Percentiles rank a stretch among this genome's conserved stretches.
Conservation (phyloP, 345 rosid species). For the Bruguiera parviflora region DNA sequence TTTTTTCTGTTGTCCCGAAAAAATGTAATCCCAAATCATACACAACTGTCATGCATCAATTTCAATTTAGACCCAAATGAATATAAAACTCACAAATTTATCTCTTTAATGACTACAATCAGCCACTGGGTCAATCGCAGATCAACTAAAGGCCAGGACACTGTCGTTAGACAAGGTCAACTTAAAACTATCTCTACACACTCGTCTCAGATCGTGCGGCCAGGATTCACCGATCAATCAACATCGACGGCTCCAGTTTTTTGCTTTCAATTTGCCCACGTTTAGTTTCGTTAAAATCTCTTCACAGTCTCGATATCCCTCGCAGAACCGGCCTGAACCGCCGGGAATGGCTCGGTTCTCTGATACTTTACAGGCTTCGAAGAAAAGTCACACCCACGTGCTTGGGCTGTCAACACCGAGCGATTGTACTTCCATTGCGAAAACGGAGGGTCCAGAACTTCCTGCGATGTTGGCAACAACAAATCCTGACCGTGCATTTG, state of each 20-base stretch:
- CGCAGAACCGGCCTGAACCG: constrained; percentile 6
- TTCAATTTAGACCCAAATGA: too few species aligned
- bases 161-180: constrained; percentile 23
- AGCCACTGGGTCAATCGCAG: background rate
- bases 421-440: constrained; percentile 13
- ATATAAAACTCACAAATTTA: background rate
- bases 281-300: background rate
- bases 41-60: too few species aligned
- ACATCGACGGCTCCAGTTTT: constrained; percentile 9
- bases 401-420: background rate
- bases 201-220: constrained; percentile 30
- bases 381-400: constrained; percentile 1
- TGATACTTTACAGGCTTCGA: constrained; percentile 17
- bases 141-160: background rate
- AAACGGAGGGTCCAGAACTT: constrained; percentile 13
- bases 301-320: constrained; percentile 8
- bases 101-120: constrained; percentile 3
- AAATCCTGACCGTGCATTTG: too few species aligned
- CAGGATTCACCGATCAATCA: background rate
- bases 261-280: background rate
- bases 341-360: constrained; percentile 7
- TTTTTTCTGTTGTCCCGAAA: too few species aligned
- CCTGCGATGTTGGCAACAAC: constrained; percentile 8
- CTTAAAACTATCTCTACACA: background rate
- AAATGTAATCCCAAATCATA: too few species aligned